Evolutionary conservation across 176 grass and related monocot species (phyloP), one percentile per base, ranked within the genome.

Genomic region (Guadua angustifolia): DNA sequence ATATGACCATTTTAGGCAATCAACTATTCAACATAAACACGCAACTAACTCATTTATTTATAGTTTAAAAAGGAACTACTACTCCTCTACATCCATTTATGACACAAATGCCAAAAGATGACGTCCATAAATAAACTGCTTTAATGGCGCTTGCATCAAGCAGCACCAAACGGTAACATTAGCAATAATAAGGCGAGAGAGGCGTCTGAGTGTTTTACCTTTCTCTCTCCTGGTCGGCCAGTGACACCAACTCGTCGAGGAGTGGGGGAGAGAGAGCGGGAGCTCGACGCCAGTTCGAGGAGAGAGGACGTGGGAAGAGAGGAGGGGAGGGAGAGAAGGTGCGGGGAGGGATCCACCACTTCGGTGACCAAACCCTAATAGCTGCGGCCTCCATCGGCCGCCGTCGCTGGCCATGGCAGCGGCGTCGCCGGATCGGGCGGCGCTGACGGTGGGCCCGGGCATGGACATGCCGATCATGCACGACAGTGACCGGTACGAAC

Each of bases 381-480:
- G 53, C 61, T 16, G 79, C 65, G 76, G n/a, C 29, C 79, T 44
- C 47, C 60, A 21, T 60, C 75, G 62, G 46, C 78, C 69, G 78
- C 63, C 64, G 79, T 77, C 73, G 65, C 39, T 6, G 83, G 74
- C 42, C 68, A 90, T 90, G 89, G 84, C 66, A 14, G 88, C 58
- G 57, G 55, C 88, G 70, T 77, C 68, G 60, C 83, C 92, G 91
- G 91, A 93, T 89, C 91, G 91, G 83, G 89, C 94, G 45, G 74
- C 94, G 56, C 72, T 97, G 49, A 97, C 91, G 44, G 89, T 97
- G 42, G 94, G 94, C 5, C 94, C 91, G 13, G 94, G 89, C 50
- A 97, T 97, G 94, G 94, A 97, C 86, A 76, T 94, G 91, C 94
- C 94, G 71, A 97, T 97, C 84, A 97, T 97, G 94, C 94, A 97